A percentile compares a stretch with the other conserved stretches of the same genome.
Conservation (phyloP, 495 filamentous ascomycete species). For the Tuber melanosporum region DNA sequence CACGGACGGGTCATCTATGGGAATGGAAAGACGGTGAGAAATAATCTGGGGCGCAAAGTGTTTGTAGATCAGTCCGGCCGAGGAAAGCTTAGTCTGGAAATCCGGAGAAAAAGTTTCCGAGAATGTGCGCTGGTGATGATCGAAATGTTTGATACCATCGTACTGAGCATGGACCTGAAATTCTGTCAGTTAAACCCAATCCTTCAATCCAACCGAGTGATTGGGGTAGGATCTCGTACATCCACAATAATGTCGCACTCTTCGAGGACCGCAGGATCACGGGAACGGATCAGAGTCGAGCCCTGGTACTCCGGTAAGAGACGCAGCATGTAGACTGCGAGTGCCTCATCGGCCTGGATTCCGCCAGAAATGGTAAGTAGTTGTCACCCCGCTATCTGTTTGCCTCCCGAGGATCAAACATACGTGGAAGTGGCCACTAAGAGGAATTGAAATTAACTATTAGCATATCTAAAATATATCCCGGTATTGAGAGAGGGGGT, state of each 20-base stretch:
- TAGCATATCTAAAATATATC: not conserved
- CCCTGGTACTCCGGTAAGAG: slow-evolving; percentile 71
- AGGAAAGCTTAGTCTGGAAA: slow-evolving; percentile 78
- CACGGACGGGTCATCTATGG: slow-evolving; percentile 59
- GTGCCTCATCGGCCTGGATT: slow-evolving; percentile 74
- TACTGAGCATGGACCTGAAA: slow-evolving; percentile 59
- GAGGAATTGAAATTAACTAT: slow-evolving; percentile 15
- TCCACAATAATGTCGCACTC: slow-evolving; percentile 93
- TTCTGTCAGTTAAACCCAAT: not conserved
- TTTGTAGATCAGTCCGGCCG: slow-evolving; percentile 88
- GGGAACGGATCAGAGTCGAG: slow-evolving; percentile 74
- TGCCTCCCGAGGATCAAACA: not conserved
- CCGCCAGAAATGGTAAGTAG: not conserved
- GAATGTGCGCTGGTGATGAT: slow-evolving; percentile 96
- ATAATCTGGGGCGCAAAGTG: slow-evolving; percentile 86
- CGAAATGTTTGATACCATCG: slow-evolving; percentile 72
- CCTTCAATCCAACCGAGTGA: not conserved
- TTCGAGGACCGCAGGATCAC: slow-evolving; percentile 69
- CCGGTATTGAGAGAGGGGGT: not conserved
- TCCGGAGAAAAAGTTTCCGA: slow-evolving; percentile 67
- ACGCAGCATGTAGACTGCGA: slow-evolving; percentile 94
- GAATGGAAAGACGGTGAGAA: slow-evolving; percentile 57
- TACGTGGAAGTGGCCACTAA: slow-evolving; percentile 81
- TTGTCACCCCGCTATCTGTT: slow-evolving; percentile 8
- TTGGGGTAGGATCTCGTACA: slow-evolving; percentile 51